Base-by-base conservation (phyloP, 2,329 filamentous ascomycete genomes). In the Penicillium freii region DNA sequence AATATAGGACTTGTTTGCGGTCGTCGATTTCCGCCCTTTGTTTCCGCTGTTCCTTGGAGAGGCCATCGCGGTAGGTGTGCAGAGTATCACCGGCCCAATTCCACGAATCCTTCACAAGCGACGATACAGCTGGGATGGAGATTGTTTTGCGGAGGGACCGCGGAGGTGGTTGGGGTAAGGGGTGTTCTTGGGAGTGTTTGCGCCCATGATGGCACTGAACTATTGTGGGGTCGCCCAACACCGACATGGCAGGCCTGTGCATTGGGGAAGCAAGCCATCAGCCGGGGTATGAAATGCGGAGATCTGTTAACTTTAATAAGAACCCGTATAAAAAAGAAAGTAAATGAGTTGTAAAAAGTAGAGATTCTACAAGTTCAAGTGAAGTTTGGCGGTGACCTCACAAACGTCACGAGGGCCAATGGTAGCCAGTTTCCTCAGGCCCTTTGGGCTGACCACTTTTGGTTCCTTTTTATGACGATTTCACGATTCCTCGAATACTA, bases 1-100 rank as follows among this genome's bases (percentile, higher is more conserved):
- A 71, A 59, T 84, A 82, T 42, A 92, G 72, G 10, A 88, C 79
- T 68, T 87, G 83, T 71, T 82, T 86, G 58, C 81, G 81, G 65
- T 87, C 81, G 50, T 87, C 83, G n/a, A 73, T 68, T 40, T 76
- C 75, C 55, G 76, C 73, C 57, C 71, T 75, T 42, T 78, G 73
- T 31, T 79, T 76, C 15, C 82, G 77, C 62, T 87, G 77, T 34
- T 82, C 76, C 47, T 75, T 73, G 1, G 79, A 79, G 19, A 82
- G 69, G n/a, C 81, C 82, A 75, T 85, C 82, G 57, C 77, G 80
- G 63, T 80, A 80, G 52, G 67, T 60, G 45, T 71, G 61, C 33
- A 74, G 57, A 1, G 67, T 66, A 48, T 74, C 69, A 19, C 71
- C 72, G 13, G 73, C 72, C 71, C 71, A 75, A 31, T 62, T 64